These are phyloP conservation scores for Termitomyces sp. DNA, from an alignment of 768 basidiomycete species.

Conservation along the genomic window DNA sequence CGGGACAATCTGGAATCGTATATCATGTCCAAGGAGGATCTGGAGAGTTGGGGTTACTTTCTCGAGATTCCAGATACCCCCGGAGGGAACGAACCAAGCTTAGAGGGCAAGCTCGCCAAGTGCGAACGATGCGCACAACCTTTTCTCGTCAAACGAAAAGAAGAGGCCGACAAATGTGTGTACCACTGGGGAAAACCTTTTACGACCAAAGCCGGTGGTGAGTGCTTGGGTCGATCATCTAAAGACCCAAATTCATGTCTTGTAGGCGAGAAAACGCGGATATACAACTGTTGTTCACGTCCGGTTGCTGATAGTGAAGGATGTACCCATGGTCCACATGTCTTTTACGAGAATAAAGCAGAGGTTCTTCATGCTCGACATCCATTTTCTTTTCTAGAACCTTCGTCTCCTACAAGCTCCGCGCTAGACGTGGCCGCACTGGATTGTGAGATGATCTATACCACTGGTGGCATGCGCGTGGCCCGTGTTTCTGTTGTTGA, in stretches of 20 bases:
- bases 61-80: constrained; percentile 57
- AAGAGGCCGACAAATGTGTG: constrained; percentile 58
- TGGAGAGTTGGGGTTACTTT: constrained; percentile 69
- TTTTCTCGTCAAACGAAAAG: constrained; percentile 60
- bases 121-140: constrained; percentile 79
- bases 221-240: constrained; percentile 14
- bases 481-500: constrained; percentile 90
- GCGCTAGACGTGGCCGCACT: constrained; percentile 78
- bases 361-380: constrained; percentile 69
- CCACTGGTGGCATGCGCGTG: constrained; percentile 87
- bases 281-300: constrained; percentile 78
- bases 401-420: constrained; percentile 15
- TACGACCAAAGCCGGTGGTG: constrained; percentile 62
- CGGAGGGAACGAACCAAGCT: constrained; percentile 60
- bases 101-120: constrained; percentile 52
- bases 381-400: constrained; percentile 51
- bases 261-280: constrained; percentile 61
- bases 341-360: constrained; percentile 77
- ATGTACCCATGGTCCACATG: constrained; percentile 79
- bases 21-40: constrained; percentile 49
- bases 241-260: not conserved
- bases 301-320: constrained; percentile 54
- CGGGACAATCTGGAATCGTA: constrained; percentile 49
- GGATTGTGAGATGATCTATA: constrained; percentile 97
- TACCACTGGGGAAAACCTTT: constrained; percentile 82